A percentile compares a stretch with the other conserved stretches of the same genome.
Conservation (phyloP, 2,329 filamentous ascomycete genomes). For the Colletotrichum truncatum region DNA sequence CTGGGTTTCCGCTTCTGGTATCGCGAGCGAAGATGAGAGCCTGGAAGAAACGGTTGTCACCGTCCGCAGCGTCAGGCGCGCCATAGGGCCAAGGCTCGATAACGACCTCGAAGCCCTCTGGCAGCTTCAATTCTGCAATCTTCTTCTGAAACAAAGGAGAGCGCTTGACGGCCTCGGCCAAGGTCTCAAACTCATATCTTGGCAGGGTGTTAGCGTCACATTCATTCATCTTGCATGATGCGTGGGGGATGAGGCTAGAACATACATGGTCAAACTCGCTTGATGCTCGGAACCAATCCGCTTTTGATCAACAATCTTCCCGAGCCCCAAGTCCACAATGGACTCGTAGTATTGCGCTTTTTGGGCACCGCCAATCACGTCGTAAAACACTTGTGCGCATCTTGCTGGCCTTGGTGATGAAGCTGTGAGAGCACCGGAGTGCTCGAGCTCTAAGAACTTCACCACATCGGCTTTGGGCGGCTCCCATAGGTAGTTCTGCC, state of each 20-base stretch:
- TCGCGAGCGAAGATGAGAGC: constrained; percentile 43
- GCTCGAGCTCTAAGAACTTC: constrained; percentile 51
- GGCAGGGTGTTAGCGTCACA: not conserved
- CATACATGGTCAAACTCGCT: constrained; percentile 42
- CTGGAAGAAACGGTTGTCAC: constrained; percentile 42
- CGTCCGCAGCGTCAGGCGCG: constrained; percentile 40
- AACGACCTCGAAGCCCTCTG: constrained; percentile 43
- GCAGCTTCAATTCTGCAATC: constrained; percentile 39
- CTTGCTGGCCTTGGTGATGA: constrained; percentile 41
- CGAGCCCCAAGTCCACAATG: constrained; percentile 41
- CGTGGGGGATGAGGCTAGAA: not conserved
- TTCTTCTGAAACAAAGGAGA: constrained; percentile 43
- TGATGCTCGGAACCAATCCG: constrained; percentile 40
- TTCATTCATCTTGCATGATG: not conserved
- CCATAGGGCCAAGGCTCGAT: constrained; percentile 55
- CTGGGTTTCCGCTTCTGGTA: constrained; percentile 41
- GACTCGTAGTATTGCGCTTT: constrained; percentile 44
- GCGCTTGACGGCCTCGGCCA: constrained; percentile 39
- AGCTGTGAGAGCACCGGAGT: constrained; percentile 39
- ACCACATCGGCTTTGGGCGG: constrained; percentile 53
- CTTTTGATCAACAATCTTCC: constrained; percentile 36
- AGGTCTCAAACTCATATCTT: constrained; percentile 45
- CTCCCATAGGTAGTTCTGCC: constrained; percentile 55
- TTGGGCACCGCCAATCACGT: constrained; percentile 39
- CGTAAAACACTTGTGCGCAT: constrained; percentile 46